Conservation (phyloP, 768 basidiomycete genomes). For the Agaricus sinodeliciosus region DNA sequence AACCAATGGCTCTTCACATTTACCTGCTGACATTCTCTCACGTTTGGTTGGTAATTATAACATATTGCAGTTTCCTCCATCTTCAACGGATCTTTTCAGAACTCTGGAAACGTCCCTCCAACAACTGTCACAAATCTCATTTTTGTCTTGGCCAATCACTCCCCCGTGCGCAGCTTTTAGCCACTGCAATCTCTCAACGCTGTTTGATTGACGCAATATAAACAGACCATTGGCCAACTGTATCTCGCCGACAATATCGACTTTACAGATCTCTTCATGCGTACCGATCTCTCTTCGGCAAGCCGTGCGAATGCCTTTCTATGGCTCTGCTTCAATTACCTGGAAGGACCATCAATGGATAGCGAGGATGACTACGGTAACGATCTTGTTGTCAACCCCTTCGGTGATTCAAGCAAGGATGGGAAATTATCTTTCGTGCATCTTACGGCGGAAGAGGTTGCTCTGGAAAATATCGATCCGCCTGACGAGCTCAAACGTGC, state of each 20-base stretch:
- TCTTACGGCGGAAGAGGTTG: conserved; percentile 32
- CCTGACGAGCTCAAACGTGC: conserved; percentile 33
- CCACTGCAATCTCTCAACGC: neutral
- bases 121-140: conserved; percentile 67
- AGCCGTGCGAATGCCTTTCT: conserved; percentile 78
- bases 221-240: conserved; percentile 46
- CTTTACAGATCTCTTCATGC: conserved; percentile 79
- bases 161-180: conserved; percentile 28
- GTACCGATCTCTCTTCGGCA: conserved; percentile 60
- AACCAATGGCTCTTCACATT: conserved; percentile 39
- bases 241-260: conserved; percentile 72
- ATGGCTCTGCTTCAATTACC: conserved; percentile 79
- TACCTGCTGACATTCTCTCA: conserved; percentile 50
- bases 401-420: conserved; percentile 40
- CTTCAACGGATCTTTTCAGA: conserved; percentile 21
- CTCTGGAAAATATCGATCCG: conserved; percentile 40
- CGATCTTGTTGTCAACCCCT: conserved; percentile 44
- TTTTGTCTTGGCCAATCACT: conserved; percentile 60
- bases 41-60: conserved; percentile 36
- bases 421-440: conserved; percentile 30
- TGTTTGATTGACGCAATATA: neutral
- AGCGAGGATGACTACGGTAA: conserved; percentile 33
- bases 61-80: conserved; percentile 8
- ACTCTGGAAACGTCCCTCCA: conserved; percentile 49
- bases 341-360: conserved; percentile 37